phyloP scores from a whole-genome alignment of 192 early-diverging fungal species.

The Dispira parvispora region DNA sequence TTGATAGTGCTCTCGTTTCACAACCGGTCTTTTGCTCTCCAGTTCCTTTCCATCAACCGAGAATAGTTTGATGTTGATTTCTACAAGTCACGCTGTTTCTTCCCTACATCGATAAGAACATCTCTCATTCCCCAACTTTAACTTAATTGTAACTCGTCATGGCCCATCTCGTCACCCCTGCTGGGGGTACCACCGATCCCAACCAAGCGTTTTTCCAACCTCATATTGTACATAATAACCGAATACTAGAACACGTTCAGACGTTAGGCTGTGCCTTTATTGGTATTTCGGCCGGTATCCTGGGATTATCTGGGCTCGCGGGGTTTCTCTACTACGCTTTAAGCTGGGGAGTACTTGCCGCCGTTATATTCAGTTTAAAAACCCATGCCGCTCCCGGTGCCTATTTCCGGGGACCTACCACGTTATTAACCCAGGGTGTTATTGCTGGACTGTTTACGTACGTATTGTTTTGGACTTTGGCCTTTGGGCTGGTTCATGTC shows the following conservation, averaged over 20 bases:
- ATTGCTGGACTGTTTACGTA: constrained; percentile 41
- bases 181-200: no score
- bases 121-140: no score
- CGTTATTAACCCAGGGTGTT: constrained; percentile 41
- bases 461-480: constrained; percentile 60
- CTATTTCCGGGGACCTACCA: constrained; percentile 34
- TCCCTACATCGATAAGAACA: no score
- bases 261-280: constrained; percentile 32
- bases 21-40: no score
- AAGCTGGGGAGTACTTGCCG: constrained; percentile 44
- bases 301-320: constrained; percentile 63
- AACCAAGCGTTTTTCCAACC: constrained; percentile 23
- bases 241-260: constrained; percentile 27
- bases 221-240: constrained; percentile 25
- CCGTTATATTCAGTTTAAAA: constrained; percentile 39
- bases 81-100: no score
- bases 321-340: constrained; percentile 74
- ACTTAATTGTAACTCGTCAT: no score
- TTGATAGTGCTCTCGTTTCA: no score
- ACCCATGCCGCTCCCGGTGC: constrained; percentile 31
- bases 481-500: constrained; percentile 62
- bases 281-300: constrained; percentile 75
- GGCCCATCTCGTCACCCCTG: no score
- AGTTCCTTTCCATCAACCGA: no score
- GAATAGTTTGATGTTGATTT: no score